These are phyloP conservation scores for Clonostachys chloroleuca DNA, from an alignment of 2,329 filamentous ascomycete species.

Conservation along the genomic window DNA sequence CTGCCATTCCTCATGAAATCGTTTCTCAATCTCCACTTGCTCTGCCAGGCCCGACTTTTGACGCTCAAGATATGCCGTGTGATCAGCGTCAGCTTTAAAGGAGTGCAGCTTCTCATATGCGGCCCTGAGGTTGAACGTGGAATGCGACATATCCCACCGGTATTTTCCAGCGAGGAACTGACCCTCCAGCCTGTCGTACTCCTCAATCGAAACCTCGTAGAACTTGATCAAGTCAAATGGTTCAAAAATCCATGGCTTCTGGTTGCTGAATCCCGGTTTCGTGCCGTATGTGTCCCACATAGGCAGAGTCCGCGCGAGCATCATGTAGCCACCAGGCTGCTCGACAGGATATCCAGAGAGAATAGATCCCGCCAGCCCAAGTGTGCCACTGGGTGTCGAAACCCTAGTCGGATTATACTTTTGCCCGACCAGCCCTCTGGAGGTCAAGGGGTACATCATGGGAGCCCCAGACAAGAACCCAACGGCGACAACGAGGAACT, in stretches of 20 bases:
- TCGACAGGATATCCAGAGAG: conserved; percentile 23
- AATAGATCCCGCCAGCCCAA: conserved; percentile 22
- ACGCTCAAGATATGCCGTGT: conserved; percentile 11
- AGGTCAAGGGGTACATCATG: conserved; percentile 7
- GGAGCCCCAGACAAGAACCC: conserved; percentile 28
- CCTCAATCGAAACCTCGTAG: conserved; percentile 17
- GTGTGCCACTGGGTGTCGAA: conserved; percentile 20
- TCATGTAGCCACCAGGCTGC: conserved; percentile 25
- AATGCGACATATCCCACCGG: conserved; percentile 14
- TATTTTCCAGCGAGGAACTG: conserved; percentile 19
- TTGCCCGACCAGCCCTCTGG: conserved; percentile 9
- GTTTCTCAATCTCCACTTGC: conserved; percentile 14
- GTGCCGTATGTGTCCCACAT: conserved; percentile 23
- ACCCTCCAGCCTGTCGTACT: conserved; percentile 15
- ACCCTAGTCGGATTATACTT: conserved; percentile 21
- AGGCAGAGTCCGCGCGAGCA: conserved; percentile 18
- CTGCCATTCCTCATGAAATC: conserved; percentile 21
- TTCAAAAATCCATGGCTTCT: conserved; percentile 24
- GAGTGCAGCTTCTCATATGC: conserved; percentile 9
- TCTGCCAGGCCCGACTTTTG: conserved; percentile 8
- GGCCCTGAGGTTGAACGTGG: conserved; percentile 19
- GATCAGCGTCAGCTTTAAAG: conserved; percentile 9
- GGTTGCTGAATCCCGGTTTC: conserved; percentile 15
- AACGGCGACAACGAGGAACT: conserved; percentile 17
- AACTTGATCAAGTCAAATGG: conserved; percentile 24